phyloP scores from a whole-genome alignment of 2,329 filamentous ascomycete genomes.

The Verticillium albo-atrum region DNA sequence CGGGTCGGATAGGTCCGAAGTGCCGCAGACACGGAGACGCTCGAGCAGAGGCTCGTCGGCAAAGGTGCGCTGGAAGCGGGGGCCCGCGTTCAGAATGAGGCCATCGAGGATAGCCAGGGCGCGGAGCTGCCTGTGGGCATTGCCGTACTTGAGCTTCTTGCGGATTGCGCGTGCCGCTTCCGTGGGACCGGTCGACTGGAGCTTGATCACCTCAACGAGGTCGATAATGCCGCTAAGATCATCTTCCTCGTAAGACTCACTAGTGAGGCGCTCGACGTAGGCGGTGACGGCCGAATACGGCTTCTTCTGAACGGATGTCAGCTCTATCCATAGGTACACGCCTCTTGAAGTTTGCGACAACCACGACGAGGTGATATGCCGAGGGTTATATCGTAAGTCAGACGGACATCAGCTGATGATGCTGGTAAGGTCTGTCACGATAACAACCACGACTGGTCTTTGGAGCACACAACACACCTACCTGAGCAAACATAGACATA shows the following conservation, averaged over 20 bases:
- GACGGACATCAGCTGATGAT: not conserved
- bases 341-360: not conserved
- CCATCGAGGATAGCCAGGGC: slow-evolving; percentile 87
- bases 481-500: slow-evolving; percentile 4
- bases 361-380: not conserved
- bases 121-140: slow-evolving; percentile 84
- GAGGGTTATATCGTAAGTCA: not conserved
- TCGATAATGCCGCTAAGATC: slow-evolving; percentile 90
- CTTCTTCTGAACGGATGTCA: slow-evolving; percentile 41
- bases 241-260: slow-evolving; percentile 85
- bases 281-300: slow-evolving; percentile 93
- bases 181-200: slow-evolving; percentile 79
- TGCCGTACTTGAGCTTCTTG: slow-evolving; percentile 99
- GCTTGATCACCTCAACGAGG: slow-evolving; percentile 86
- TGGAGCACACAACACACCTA: not conserved
- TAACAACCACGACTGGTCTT: not conserved
- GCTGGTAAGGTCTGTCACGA: not conserved
- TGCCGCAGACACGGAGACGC: slow-evolving; percentile 81
- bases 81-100: slow-evolving; percentile 89
- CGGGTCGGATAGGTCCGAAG: slow-evolving; percentile 76
- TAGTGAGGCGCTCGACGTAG: slow-evolving; percentile 83
- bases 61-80: slow-evolving; percentile 80
- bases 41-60: slow-evolving; percentile 90
- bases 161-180: slow-evolving; percentile 89
- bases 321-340: not conserved